Percentiles rank a stretch among this genome's conserved stretches.
These are phyloP conservation scores for Solanum pimpinellifolium DNA, from an alignment of 257 asterid species.

Conservation along the genomic window DNA sequence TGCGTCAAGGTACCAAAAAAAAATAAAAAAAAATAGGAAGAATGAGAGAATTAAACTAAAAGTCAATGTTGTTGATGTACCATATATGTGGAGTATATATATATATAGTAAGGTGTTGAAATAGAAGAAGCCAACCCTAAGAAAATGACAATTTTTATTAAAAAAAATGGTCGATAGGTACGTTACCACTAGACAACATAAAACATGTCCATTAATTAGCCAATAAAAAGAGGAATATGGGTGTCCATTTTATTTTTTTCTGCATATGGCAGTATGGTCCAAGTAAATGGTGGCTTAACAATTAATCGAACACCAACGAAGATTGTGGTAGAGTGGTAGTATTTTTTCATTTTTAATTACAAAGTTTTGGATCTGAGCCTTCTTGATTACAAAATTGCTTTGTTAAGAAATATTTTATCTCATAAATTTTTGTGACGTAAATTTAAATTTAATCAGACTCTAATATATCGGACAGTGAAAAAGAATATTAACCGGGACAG, in stretches of 20 bases:
- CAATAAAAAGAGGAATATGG: neutral
- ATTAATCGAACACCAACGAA: neutral
- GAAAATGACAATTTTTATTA: neutral
- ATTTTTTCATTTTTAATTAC: too few relatives aligned
- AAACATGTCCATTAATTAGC: neutral
- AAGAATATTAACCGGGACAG: neutral
- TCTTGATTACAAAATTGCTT: too few relatives aligned
- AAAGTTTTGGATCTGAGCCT: too few relatives aligned
- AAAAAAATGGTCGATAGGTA: neutral
- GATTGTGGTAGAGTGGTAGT: too few relatives aligned
- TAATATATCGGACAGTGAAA: too few relatives aligned
- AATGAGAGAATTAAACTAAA: neutral
- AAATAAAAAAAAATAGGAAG: too few relatives aligned
- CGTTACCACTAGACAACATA: neutral
- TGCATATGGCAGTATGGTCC: neutral
- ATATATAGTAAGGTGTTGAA: neutral
- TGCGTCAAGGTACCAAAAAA: too few relatives aligned
- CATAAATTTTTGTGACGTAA: fast-evolving
- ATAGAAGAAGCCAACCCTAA: neutral
- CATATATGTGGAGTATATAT: neutral
- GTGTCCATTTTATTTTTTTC: neutral
- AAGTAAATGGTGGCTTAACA: neutral
- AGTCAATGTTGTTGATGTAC: neutral
- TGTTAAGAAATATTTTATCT: too few relatives aligned
- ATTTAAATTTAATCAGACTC: too few relatives aligned